phyloP scores from a whole-genome alignment of 495 filamentous ascomycete genomes.

The Melanomma pulvis-pyrius region DNA sequence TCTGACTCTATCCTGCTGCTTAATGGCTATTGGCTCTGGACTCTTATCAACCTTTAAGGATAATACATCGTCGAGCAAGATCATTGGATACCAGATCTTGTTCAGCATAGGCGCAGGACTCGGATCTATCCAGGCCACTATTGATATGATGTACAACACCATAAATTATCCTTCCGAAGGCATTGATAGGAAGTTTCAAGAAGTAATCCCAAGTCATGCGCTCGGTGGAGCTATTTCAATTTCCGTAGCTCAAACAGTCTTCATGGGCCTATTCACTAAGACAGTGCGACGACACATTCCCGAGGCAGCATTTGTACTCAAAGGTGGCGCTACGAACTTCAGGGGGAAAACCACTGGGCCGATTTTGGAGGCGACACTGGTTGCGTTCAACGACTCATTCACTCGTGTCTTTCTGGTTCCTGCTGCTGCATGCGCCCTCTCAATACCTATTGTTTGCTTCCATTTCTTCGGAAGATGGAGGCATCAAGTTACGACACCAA shows the following conservation, averaged over 20 bases:
- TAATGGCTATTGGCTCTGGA: not conserved
- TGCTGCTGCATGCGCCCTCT: not conserved
- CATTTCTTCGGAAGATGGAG: too few species aligned
- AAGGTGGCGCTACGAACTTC: not conserved
- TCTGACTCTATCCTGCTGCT: not conserved
- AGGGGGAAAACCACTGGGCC: not conserved
- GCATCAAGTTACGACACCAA: too few species aligned
- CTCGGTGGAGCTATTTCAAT: not conserved
- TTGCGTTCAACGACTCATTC: not conserved
- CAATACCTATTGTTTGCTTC: too few species aligned
- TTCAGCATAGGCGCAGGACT: not conserved
- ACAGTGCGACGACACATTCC: not conserved
- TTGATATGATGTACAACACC: not conserved
- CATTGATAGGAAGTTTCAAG: too few species aligned
- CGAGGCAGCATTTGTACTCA: not conserved
- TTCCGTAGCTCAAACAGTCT: not conserved
- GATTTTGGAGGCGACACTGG: not conserved
- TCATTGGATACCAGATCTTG: not conserved
- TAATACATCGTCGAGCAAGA: not conserved
- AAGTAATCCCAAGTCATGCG: not conserved
- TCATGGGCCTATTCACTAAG: not conserved
- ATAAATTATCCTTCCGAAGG: too few species aligned
- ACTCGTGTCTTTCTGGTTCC: not conserved
- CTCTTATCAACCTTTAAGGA: not conserved
- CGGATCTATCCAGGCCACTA: not conserved